Evolutionary conservation across 2,329 filamentous ascomycete genomes (phyloP).

Genomic region (Dactylonectria estremocensis): DNA sequence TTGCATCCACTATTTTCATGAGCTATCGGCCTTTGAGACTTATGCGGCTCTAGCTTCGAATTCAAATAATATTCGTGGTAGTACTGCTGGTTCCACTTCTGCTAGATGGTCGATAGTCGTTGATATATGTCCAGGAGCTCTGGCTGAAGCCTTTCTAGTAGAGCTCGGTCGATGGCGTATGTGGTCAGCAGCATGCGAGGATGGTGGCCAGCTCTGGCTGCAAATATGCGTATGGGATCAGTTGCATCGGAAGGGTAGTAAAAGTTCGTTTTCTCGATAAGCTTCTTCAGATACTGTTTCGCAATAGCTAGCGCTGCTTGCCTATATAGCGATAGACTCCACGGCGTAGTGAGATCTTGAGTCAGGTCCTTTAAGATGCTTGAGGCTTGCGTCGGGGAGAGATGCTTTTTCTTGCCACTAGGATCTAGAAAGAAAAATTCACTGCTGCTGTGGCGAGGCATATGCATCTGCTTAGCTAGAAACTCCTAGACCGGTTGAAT

Average conservation of each 20-base stretch:
- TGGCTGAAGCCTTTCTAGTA: constrained; percentile 7
- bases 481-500: not conserved
- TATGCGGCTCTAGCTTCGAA: not conserved
- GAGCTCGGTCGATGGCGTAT: constrained; percentile 2
- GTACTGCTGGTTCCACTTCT: constrained; percentile 8
- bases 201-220: constrained; percentile 1
- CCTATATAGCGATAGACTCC: not conserved
- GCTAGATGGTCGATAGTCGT: constrained; percentile 1
- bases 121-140: constrained; percentile 8
- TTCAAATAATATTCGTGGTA: constrained; percentile 2
- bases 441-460: no score
- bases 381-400: not conserved
- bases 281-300: constrained; percentile 1
- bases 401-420: not conserved
- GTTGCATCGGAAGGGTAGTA: constrained; percentile 4
- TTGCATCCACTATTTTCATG: not conserved
- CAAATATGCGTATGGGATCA: not conserved
- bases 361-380: not conserved
- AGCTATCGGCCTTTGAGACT: not conserved
- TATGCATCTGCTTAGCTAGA: not conserved
- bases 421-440: not conserved
- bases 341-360: not conserved
- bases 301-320: constrained; percentile 9
- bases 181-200: constrained; percentile 1
- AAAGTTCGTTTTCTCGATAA: constrained; percentile 1